These are phyloP conservation scores for Saposhnikovia divaricata DNA, from an alignment of 129 eudicot species.

Conservation along the genomic window DNA sequence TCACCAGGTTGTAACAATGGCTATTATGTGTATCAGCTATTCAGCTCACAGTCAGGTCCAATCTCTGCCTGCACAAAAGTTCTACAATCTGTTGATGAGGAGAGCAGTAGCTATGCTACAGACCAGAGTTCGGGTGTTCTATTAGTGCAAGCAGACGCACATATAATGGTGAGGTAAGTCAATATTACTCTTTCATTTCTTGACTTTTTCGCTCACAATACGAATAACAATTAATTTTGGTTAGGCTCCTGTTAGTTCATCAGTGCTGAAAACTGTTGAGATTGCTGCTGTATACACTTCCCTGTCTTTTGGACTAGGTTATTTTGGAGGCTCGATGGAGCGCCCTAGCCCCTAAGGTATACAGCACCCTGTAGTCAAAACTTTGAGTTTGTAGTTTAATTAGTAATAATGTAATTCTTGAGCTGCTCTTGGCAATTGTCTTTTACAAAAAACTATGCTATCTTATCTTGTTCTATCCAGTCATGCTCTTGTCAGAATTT, in stretches of 20 bases:
- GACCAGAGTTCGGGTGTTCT: conserved; percentile 79
- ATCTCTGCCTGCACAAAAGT: conserved; percentile 61
- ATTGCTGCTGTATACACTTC: conserved; percentile 76
- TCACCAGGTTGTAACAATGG: not conserved
- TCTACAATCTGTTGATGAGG: conserved; percentile 30
- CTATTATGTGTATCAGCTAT: conserved; percentile 22
- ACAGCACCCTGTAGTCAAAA: too few relatives aligned
- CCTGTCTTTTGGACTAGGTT: conserved; percentile 86
- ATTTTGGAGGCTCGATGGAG: conserved; percentile 72
- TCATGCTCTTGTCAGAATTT: not conserved
- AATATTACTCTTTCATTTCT: not conserved
- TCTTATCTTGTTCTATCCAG: not conserved
- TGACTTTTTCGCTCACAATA: not conserved
- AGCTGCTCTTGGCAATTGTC: not conserved
- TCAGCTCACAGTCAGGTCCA: conserved; percentile 83
- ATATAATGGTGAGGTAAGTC: conserved; percentile 30
- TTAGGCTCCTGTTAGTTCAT: conserved; percentile 33
- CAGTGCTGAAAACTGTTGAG: conserved; percentile 69
- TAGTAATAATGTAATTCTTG: not conserved
- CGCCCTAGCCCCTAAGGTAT: conserved; percentile 40
- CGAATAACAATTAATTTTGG: not conserved
- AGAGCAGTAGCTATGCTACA: conserved; percentile 24
- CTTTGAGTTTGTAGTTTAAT: not conserved
- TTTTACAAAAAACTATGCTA: not conserved
- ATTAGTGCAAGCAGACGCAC: conserved; percentile 78